These are phyloP conservation scores for Erythrobasidium hasegawianum DNA, from an alignment of 1,284 basidiomycete genomes.

Conservation along the genomic window DNA sequence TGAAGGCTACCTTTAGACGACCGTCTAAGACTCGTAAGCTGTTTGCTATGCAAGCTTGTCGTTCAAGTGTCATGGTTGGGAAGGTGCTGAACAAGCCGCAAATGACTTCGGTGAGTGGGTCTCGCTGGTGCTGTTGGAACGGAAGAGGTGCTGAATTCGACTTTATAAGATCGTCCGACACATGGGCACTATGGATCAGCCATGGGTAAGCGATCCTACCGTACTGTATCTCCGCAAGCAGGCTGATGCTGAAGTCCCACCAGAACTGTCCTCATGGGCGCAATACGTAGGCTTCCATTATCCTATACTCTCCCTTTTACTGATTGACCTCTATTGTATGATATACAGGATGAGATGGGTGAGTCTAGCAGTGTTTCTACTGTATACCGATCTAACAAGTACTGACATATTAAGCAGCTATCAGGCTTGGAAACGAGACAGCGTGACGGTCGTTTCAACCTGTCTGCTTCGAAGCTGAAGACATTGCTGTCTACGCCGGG, in stretches of 20 bases:
- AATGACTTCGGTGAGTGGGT: background rate
- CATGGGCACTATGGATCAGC: constrained; percentile 94
- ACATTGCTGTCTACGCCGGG: too few relatives aligned
- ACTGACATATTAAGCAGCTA: too few relatives aligned
- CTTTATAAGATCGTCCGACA: constrained; percentile 70
- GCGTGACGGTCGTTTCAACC: too few relatives aligned
- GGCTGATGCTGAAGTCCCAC: background rate
- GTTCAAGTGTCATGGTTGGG: constrained; percentile 88
- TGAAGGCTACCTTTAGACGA: constrained; percentile 57
- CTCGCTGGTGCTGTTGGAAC: too few relatives aligned
- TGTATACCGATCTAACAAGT: too few relatives aligned
- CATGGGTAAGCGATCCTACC: constrained; percentile 58
- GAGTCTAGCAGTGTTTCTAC: background rate
- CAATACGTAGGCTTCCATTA: constrained; percentile 24
- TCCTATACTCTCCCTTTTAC: too few relatives aligned
- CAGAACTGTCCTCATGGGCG: constrained; percentile 32
- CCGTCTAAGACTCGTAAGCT: constrained; percentile 79
- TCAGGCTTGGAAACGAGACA: too few relatives aligned
- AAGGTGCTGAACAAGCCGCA: constrained; percentile 28
- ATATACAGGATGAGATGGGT: constrained; percentile 31
- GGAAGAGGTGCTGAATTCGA: background rate
- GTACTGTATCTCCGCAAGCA: background rate
- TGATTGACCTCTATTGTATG: too few relatives aligned
- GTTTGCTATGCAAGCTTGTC: constrained; percentile 94
- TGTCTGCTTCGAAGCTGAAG: too few relatives aligned